These are phyloP conservation scores for Pecoramyces ruminantium DNA, from an alignment of 192 early-diverging fungal genomes.

Conservation along the genomic window DNA sequence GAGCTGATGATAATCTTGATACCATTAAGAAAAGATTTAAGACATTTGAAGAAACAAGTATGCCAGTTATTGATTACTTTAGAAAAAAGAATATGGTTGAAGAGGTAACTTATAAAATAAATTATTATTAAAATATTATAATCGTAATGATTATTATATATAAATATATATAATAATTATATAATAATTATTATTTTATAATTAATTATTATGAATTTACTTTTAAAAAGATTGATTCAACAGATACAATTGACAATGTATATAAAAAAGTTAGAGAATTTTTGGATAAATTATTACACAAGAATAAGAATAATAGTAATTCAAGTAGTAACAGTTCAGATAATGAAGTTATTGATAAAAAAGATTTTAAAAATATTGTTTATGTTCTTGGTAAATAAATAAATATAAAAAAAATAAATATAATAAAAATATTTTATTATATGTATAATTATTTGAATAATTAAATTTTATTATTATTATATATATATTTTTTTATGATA, in stretches of 20 bases:
- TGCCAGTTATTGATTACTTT: constrained; percentile 24
- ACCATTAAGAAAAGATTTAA: constrained; percentile 29
- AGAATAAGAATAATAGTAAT: neutral
- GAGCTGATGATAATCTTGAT: constrained; percentile 36
- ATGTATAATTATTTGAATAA: too few species aligned
- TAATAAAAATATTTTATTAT: too few species aligned
- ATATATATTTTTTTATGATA: too few species aligned
- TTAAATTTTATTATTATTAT: too few species aligned
- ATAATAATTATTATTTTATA: too few species aligned
- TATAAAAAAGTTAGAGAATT: neutral
- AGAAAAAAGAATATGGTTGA: constrained; percentile 1
- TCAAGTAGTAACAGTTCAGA: neutral
- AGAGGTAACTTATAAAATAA: constrained; percentile 13
- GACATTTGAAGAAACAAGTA: constrained; percentile 15
- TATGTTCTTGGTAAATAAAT: neutral
- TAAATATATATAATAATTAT: too few species aligned
- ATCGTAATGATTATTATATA: too few species aligned
- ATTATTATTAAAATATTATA: too few species aligned
- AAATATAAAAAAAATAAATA: too few species aligned
- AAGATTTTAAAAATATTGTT: neutral
- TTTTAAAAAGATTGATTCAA: neutral
- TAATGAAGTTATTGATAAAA: neutral
- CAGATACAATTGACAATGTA: neutral
- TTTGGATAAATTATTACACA: neutral
- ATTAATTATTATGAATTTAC: too few species aligned